These are phyloP conservation scores for Juglanconis juglandina DNA, from an alignment of 2,329 filamentous ascomycete species.

Conservation along the genomic window DNA sequence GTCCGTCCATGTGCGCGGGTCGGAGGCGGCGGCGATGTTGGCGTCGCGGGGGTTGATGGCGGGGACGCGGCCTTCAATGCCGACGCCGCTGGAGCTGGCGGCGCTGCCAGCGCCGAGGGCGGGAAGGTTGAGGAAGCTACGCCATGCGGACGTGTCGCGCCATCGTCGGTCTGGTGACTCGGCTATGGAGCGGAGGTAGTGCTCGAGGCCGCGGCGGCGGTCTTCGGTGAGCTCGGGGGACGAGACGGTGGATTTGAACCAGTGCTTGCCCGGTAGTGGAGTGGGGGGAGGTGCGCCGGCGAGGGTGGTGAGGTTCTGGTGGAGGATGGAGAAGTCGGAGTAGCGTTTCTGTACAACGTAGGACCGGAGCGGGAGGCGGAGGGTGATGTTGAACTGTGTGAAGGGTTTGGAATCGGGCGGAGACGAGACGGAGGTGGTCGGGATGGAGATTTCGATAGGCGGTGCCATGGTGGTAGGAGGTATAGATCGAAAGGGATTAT, in stretches of 20 bases:
- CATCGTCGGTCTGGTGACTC: conserved; percentile 71
- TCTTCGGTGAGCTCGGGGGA: conserved; percentile 68
- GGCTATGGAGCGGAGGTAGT: conserved; percentile 69
- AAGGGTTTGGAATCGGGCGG: conserved; percentile 59
- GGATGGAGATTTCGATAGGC: conserved; percentile 64
- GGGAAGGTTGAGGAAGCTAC: conserved; percentile 69
- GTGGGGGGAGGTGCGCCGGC: conserved; percentile 63
- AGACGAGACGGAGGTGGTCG: conserved; percentile 56
- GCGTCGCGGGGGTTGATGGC: conserved; percentile 35
- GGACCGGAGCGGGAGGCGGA: conserved; percentile 72
- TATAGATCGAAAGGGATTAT: no score
- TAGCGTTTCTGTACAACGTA: conserved; percentile 78
- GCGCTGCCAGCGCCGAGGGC: conserved; percentile 45
- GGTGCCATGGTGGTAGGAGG: conserved; percentile 49
- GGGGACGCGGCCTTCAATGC: conserved; percentile 24
- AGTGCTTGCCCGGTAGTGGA: conserved; percentile 69
- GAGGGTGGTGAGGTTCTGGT: conserved; percentile 57
- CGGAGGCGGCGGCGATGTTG: conserved; percentile 44
- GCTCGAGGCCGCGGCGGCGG: conserved; percentile 65
- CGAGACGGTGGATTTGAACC: conserved; percentile 70
- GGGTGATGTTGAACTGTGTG: conserved; percentile 74
- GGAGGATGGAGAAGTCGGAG: conserved; percentile 70
- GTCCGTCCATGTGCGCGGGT: conserved; percentile 72
- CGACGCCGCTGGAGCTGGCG: conserved; percentile 42
- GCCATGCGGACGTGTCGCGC: conserved; percentile 71